Evolutionary conservation across 352 stramenopile species (phyloP).

Genomic region (Globisporangium parvum): DNA sequence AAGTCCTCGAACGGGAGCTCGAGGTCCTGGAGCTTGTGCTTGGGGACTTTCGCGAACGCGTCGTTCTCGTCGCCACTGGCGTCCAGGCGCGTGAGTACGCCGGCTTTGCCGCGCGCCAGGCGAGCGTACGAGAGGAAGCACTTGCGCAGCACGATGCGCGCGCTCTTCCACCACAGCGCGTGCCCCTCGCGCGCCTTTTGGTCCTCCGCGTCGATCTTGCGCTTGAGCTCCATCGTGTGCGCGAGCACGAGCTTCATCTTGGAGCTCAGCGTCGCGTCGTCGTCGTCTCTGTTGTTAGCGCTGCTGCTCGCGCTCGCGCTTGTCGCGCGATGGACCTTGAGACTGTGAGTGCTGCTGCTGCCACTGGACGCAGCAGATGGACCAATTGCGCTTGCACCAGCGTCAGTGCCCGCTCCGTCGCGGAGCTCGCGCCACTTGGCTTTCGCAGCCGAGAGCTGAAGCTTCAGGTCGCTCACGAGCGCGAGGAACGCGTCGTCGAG

Average conservation of each 20-base stretch:
- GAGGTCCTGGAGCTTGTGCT: constrained; percentile 42
- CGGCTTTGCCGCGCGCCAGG: constrained; percentile 54
- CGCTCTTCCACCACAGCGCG: constrained; percentile 58
- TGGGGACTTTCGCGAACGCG: constrained; percentile 45
- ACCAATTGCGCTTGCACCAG: too few relatives aligned
- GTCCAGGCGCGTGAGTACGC: constrained; percentile 48
- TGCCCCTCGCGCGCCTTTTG: constrained; percentile 56
- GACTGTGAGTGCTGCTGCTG: too few relatives aligned
- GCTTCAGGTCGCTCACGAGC: constrained; percentile 43
- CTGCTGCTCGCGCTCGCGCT: background rate
- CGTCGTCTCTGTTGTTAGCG: background rate
- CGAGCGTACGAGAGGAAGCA: constrained; percentile 70
- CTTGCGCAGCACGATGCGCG: constrained; percentile 70
- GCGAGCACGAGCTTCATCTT: constrained; percentile 68
- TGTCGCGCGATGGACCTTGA: background rate
- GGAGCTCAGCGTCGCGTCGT: constrained; percentile 31
- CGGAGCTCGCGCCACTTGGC: constrained; percentile 58
- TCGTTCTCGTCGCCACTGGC: constrained; percentile 51
- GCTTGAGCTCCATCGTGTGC: constrained; percentile 71
- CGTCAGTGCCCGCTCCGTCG: too few relatives aligned
- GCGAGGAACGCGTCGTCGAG: constrained; percentile 44
- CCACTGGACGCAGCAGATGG: too few relatives aligned
- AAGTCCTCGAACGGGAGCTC: constrained; percentile 59
- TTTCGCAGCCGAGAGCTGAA: constrained; percentile 47
- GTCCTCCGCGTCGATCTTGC: constrained; percentile 51